Evolutionary conservation across 2,329 filamentous ascomycete species (phyloP), one percentile per base, ranked within the genome.

Genomic region (Colletotrichum aenigma): DNA sequence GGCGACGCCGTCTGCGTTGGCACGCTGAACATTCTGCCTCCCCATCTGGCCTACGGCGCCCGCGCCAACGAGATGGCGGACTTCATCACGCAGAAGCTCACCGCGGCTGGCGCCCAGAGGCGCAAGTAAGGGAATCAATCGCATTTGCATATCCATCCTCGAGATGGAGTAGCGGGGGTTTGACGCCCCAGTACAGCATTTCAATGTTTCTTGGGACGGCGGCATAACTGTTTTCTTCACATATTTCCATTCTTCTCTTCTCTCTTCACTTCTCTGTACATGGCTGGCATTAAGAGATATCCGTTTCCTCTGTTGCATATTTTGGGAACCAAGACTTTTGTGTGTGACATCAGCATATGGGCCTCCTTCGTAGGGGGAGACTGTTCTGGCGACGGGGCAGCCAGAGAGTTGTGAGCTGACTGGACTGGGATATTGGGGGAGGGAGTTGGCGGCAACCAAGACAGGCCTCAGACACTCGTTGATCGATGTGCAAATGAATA

Each of bases 1-100:
- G 84, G 84, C 66, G 85, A 87, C 74, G 79, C 81, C 34, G 81
- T 86, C 70, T 87, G 85, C 79, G 75, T 72, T 4, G 84, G 85
- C 65, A 82, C 79, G 2, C 80, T 87, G 13, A 80, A 78, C 32
- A 81, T 86, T 13, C 81, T 81, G 48, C 79, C 83, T 1, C 79
- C 83, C 7, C 85, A 86, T 67, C 79, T 85, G 71, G 81, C 84
- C 72, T 87, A 87, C 76, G 77, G 81, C 32, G 79, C 78, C 34
- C 81, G 83, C 71, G 82, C 82, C 16, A 79, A 80, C 5, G 82
- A 82, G 61, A 80, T 80, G 10, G 80, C 81, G 5, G 74, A 81
- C 65, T 85, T 83, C 75, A 80, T 84, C 38, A 75, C 62, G 8
- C 21, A 71, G 52, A 70, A 72, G 58, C 77, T 78, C 21, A 68